Base-by-base conservation (phyloP, 805 yeast genomes). In the Naumovozyma dairenensis region DNA sequence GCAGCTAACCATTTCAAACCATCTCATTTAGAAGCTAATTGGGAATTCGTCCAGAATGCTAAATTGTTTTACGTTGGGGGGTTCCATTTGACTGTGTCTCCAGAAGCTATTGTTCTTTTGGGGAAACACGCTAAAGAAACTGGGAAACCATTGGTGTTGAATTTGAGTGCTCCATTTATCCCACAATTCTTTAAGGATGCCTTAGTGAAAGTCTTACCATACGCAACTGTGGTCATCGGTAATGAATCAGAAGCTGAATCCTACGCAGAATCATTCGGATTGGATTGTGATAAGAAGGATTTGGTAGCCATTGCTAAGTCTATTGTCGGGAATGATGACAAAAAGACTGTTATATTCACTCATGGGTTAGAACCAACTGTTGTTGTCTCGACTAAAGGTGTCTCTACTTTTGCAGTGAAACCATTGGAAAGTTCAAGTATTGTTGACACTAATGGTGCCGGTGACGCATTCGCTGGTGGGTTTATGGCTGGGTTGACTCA, bases 381-480 rank as follows among this genome's bases (percentile, higher is more conserved):
- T 43, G 73, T 79, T 21, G 94, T 79, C 41, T 59, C 74, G 31
- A 72, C 75, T 55, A 69, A 73, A 46, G 59, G 60, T 33, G 46
- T 62, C 28, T 49, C 68, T 25, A 58, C 69, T 25, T 77, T 59
- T 68, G 69, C 80, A 32, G 95, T 92, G 36, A 80, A 74, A 48
- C 72, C 78, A 38, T 73, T 92, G 53, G 80, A 72, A 27, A 49
- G 73, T 29, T 62, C 70, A 29, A 69, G 79, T 62, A 71, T 92
- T 40, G 77, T 71, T 38, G 99, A 92, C 68, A 84, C 97, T 54
- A 92, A 89, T 67, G 98, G 98, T 67, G 97, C 97, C 30, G 97
- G 97, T 62, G 96, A 89, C 59, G 96, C 96, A 10, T 89, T 89
- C 57, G 97, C 96, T 36, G 93, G 92, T 52, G 97, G 97, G 38